Evolutionary conservation across 1,139 yeast genomes (phyloP), one percentile per base, ranked within the genome.

Genomic region (Yamadazyma blattariae): DNA sequence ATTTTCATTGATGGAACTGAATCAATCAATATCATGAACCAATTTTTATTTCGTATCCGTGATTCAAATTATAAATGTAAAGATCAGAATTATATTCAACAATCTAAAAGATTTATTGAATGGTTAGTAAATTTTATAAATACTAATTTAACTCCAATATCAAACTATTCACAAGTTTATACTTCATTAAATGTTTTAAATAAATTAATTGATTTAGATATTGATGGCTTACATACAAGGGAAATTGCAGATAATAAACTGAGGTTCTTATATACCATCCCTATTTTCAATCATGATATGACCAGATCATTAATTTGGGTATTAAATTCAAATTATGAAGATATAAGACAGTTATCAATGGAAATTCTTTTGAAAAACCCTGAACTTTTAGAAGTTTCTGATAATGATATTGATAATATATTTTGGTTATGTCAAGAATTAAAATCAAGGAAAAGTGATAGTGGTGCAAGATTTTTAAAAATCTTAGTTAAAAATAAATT

Each of bases 401-500:
- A 47, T 0, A 65, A 68, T 18, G 35, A 33, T 33, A 21, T 27
- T 6, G 11, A 11, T 6, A 33, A 22, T 10, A 17, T 82, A 0
- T 45, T 71, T 17, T 42, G 51, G 0, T 61, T 80, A 53, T 56
- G 87, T 32, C 51, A 62, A 5, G 79, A 78, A 33, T 64, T 77
- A 46, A 76, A 79, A 32, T 94, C 90, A 16, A 74, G 89, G 38
- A 77, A 71, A 41, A 83, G 89, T 34, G 97, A 90, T 43, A 82
- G 90, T 18, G 96, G 94, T 8, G 90, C 96, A 0, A 71, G 80
- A 29, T 61, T 82, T 11, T 60, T 82, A 27, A 77, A 74, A 70
- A 82, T 41, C 42, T 74, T 32, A 70, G 58, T 32, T 6, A 4
- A 22, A 3, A 32, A 32, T 21, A 12, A 27, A 15, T 5, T 20